A percentile compares a stretch with the other conserved stretches of the same genome.
Evolutionary conservation across 345 rosid genomes (phyloP).

Genomic region (Dipteronia dyeriana): DNA sequence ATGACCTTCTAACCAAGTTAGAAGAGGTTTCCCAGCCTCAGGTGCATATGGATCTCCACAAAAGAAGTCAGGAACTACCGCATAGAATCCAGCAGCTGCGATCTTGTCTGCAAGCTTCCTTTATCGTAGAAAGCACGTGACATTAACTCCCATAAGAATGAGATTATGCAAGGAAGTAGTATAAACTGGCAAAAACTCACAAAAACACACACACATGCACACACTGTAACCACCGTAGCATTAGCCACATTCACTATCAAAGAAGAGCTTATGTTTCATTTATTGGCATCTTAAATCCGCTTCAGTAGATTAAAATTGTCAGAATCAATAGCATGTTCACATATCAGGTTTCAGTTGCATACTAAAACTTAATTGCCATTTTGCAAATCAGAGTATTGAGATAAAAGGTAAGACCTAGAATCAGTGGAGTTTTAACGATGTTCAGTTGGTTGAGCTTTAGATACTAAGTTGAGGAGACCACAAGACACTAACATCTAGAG

Average conservation of each 20-base stretch:
- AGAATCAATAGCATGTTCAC: not conserved
- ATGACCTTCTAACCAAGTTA: conserved; percentile 70
- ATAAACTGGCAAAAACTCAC: not conserved
- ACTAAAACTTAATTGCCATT: not conserved
- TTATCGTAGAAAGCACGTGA: conserved; percentile 16
- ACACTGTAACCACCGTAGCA: not conserved
- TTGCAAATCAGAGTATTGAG: not conserved
- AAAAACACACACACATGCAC: not conserved
- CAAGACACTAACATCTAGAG: not conserved
- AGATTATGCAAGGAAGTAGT: not conserved
- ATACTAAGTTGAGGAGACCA: not conserved
- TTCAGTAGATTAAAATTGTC: not conserved
- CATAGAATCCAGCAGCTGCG: conserved; percentile 72
- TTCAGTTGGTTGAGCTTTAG: not conserved
- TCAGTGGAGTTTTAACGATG: not conserved
- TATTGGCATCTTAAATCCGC: not conserved
- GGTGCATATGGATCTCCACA: conserved; percentile 60
- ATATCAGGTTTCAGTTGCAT: no score
- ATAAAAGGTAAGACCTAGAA: not conserved
- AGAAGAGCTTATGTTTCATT: not conserved
- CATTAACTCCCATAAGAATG: conserved; percentile 3
- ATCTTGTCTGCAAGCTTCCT: conserved; percentile 83
- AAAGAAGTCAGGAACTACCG: conserved; percentile 68
- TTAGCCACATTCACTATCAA: not conserved
- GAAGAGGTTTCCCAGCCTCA: conserved; percentile 40